Percentiles rank a stretch among this genome's conserved stretches.
phyloP scores from a whole-genome alignment of 2,329 filamentous ascomycete species.

The Monosporascus sp. region DNA sequence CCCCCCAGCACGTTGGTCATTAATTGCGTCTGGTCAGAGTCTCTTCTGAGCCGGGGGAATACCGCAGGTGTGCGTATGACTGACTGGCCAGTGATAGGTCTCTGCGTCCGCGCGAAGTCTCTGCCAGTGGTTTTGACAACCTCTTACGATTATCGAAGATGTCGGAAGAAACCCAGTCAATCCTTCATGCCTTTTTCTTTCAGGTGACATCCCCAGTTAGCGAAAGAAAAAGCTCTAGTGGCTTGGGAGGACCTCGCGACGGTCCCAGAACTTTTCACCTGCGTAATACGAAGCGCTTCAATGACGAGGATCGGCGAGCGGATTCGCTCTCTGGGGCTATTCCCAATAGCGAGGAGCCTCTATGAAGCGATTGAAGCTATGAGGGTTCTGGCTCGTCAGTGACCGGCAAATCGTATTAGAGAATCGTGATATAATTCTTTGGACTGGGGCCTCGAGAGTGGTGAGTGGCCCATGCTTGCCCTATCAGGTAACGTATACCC shows the following conservation, averaged over 20 bases:
- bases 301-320: slow-evolving; percentile 13
- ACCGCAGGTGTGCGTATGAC: not conserved
- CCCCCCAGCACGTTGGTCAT: not conserved
- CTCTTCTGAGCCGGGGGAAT: not conserved
- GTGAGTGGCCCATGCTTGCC: slow-evolving; percentile 24
- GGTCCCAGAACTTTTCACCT: not conserved
- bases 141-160: not conserved
- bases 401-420: slow-evolving; percentile 25
- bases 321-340: slow-evolving; percentile 18
- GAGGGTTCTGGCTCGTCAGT: slow-evolving; percentile 23
- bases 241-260: not conserved
- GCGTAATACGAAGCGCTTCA: slow-evolving; percentile 4
- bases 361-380: slow-evolving; percentile 16
- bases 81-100: not conserved
- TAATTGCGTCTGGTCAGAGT: not conserved
- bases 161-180: not conserved
- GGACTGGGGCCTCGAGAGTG: slow-evolving; percentile 21
- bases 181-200: not conserved
- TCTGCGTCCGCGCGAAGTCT: not conserved
- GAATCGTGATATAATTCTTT: slow-evolving; percentile 20
- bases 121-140: not conserved
- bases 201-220: not conserved
- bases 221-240: not conserved
- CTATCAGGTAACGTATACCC: slow-evolving; percentile 18
- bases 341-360: slow-evolving; percentile 21